Evolutionary conservation across 345 rosid genomes (phyloP), one percentile per base, ranked within the genome.

Genomic region (Anacardium occidentale): DNA sequence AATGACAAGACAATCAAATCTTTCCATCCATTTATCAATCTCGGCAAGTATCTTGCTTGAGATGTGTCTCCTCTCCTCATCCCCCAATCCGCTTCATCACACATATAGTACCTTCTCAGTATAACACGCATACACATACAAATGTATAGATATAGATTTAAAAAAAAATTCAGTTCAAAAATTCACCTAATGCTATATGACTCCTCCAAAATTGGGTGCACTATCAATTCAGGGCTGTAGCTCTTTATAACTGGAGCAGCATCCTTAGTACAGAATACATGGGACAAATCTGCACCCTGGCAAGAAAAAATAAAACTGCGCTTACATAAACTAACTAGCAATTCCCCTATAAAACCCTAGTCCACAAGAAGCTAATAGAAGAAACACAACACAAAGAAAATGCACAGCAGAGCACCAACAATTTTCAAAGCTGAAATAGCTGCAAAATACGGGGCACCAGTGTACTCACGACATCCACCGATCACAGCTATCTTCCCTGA

Each of bases 381-480:
- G 3, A 0, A 68, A 56, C 20, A 50, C 5, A 72, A 50, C 11
- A 52, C 24, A 47, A 34, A 64, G 40, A 48, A 32, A 42, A 51
- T 21, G 11, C 2, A 40, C 21, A 63, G 48, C 3, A 45, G 67
- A 74, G 61, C 2, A 77, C 87, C 75, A 17, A 95, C 98, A 72
- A 92, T 87, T 87, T 89, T 92, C 73, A 90, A 75, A 65, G 99
- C 98, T n/a, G 98, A 95, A 76, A 95, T 95, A 70, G 99, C 97
- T 14, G 98, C 94, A 61, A 95, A 91, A 85, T 95, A 95, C 40
- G 98, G 99, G 72, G 98, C 99, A 64, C 98, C 98, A 3, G 98
- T 95, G 82, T 95, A 95, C 82, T 95, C 99, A 50, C 97, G 89
- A 79, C 99, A 95, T 13, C 99, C 99, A 70, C 99, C 99, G 54